Evolutionary conservation across 2,329 filamentous ascomycete species (phyloP).

Genomic region (Rhynchosporium agropyri): DNA sequence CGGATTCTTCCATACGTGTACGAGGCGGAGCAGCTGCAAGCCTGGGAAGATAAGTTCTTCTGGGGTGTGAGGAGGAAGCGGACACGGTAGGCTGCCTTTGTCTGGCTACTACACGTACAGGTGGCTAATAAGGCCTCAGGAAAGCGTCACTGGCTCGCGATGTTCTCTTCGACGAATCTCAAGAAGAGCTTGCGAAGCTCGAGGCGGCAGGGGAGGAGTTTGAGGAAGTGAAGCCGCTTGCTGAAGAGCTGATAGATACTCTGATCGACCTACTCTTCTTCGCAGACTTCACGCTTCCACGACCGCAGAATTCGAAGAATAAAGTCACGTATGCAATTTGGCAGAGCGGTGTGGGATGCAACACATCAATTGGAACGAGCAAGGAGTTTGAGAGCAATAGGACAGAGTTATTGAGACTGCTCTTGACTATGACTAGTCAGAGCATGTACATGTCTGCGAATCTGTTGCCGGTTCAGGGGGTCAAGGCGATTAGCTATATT

Average conservation of each 20-base stretch:
- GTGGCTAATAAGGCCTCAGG: conserved; percentile 44
- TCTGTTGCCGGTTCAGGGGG: conserved; percentile 77
- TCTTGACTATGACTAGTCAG: conserved; percentile 84
- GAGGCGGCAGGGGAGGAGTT: conserved; percentile 62
- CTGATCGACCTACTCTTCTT: conserved; percentile 90
- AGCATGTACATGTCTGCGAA: conserved; percentile 90
- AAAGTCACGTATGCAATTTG: conserved; percentile 94
- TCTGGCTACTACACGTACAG: neutral
- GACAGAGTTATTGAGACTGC: conserved; percentile 82
- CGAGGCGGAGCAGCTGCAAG: conserved; percentile 78
- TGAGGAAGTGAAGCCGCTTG: conserved; percentile 83
- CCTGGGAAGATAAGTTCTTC: conserved; percentile 93
- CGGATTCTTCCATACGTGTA: conserved; percentile 89
- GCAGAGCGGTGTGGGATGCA: conserved; percentile 97
- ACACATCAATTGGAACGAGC: conserved; percentile 81
- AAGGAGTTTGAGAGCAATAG: conserved; percentile 93
- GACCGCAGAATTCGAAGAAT: conserved; percentile 67
- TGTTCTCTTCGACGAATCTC: conserved; percentile 80
- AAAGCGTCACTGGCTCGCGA: conserved; percentile 69
- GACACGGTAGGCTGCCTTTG: conserved; percentile 47
- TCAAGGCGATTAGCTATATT: conserved; percentile 84
- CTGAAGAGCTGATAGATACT: conserved; percentile 90
- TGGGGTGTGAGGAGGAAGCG: conserved; percentile 77
- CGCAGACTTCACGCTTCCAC: conserved; percentile 82
- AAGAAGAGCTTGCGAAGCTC: conserved; percentile 54